Percentiles rank a stretch among this genome's conserved stretches.
phyloP scores from a whole-genome alignment of 441 rosid species.

The Corymbia calophylla region DNA sequence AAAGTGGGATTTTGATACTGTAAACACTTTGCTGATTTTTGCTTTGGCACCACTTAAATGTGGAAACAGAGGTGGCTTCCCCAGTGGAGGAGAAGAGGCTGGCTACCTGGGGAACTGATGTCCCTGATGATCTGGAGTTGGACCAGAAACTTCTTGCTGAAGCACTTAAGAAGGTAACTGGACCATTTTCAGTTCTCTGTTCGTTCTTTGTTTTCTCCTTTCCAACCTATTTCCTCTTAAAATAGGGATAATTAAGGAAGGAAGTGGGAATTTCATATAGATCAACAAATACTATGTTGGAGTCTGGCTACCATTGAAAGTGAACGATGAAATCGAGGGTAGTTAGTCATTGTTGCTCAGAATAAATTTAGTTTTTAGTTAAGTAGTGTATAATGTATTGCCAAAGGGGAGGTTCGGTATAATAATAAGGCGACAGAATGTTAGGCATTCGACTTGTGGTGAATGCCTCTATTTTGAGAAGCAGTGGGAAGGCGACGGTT shows the following conservation, averaged over 20 bases:
- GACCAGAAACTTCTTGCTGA: slow-evolving; percentile 60
- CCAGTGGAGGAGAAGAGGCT: slow-evolving; percentile 50
- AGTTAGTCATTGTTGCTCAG: neutral
- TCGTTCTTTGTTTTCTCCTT: neutral
- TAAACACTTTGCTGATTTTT: neutral
- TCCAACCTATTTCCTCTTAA: neutral
- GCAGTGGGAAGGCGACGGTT: neutral
- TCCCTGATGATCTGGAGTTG: slow-evolving; percentile 59
- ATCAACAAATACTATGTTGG: neutral
- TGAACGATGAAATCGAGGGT: neutral
- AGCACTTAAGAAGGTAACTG: slow-evolving; percentile 68
- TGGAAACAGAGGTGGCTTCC: slow-evolving; percentile 31
- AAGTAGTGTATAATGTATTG: neutral
- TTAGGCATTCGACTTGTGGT: neutral
- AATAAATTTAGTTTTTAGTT: neutral
- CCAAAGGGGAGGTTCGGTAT: neutral
- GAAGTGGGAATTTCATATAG: neutral
- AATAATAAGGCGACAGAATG: neutral
- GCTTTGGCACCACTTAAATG: neutral
- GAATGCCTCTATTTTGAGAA: neutral
- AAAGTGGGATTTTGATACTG: neutral
- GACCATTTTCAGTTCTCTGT: neutral
- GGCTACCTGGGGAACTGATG: slow-evolving; percentile 79
- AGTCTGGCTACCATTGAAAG: neutral
- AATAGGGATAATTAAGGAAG: neutral